A percentile compares a stretch with the other conserved stretches of the same genome.
Conservation (phyloP, 345 rosid species). For the Hibiscus mutabilis region DNA sequence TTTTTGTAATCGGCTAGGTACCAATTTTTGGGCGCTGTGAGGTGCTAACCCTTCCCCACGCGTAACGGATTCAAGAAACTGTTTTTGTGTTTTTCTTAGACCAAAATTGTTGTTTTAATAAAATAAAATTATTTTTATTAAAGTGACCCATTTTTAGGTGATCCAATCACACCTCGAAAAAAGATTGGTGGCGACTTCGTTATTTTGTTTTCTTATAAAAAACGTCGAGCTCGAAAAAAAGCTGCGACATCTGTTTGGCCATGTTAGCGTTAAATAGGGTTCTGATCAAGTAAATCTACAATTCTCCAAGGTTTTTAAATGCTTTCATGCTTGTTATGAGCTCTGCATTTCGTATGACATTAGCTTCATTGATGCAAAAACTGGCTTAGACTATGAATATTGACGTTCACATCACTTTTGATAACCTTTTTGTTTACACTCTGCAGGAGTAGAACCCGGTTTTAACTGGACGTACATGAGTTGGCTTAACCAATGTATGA, state of each 20-base stretch:
- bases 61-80: too few relatives aligned
- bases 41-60: too few relatives aligned
- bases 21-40: too few relatives aligned
- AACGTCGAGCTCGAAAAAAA: too few relatives aligned
- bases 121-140: too few relatives aligned
- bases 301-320: neutral
- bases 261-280: neutral
- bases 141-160: too few relatives aligned
- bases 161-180: too few relatives aligned
- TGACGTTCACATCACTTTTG: neutral
- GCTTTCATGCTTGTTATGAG: neutral
- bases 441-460: neutral
- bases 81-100: too few relatives aligned
- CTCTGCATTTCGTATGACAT: neutral
- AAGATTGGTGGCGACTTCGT: too few relatives aligned
- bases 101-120: too few relatives aligned
- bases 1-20: too few relatives aligned
- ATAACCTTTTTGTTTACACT: neutral
- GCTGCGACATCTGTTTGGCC: neutral
- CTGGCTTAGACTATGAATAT: neutral
- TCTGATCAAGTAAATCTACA: neutral
- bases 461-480: neutral
- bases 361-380: neutral
- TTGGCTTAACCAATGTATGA: neutral
- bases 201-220: too few relatives aligned